Evolutionary conservation across 2,329 filamentous ascomycete species (phyloP).

Genomic region (Fusarium scirpi): DNA sequence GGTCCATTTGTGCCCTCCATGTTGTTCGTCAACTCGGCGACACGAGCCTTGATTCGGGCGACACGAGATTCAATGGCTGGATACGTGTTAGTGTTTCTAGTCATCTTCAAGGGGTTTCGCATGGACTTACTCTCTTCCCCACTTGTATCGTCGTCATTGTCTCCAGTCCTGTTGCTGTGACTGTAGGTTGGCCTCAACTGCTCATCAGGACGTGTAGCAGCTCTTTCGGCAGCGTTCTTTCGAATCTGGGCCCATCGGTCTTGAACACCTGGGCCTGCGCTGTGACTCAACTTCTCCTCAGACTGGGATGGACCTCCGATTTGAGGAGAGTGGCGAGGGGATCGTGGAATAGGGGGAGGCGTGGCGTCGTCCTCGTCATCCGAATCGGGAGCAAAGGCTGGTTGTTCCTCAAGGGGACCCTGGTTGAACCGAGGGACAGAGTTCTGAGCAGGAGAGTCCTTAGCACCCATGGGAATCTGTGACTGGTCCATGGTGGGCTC

Average conservation of each 20-base stretch:
- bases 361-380: conserved; percentile 63
- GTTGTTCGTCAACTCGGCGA: conserved; percentile 91
- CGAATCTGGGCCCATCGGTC: conserved; percentile 97
- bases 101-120: not conserved
- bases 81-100: conserved; percentile 39
- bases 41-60: conserved; percentile 95
- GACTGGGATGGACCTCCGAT: conserved; percentile 44
- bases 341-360: conserved; percentile 65
- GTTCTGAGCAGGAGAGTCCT: conserved; percentile 38
- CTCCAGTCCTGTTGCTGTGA: conserved; percentile 68
- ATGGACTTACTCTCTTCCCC: conserved; percentile 87
- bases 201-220: conserved; percentile 74
- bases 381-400: conserved; percentile 79
- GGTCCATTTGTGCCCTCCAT: conserved; percentile 70
- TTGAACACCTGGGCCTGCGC: conserved; percentile 56
- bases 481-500: conserved; percentile 38
- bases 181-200: conserved; percentile 68
- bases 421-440: conserved; percentile 79
- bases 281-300: conserved; percentile 52
- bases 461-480: conserved; percentile 33
- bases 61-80: conserved; percentile 96
- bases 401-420: conserved; percentile 87
- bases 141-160: conserved; percentile 88
- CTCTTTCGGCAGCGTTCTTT: conserved; percentile 90
- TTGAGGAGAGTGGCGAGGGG: conserved; percentile 47